A percentile compares a stretch with the other conserved stretches of the same genome.
Evolutionary conservation across 257 asterid species (phyloP).

Genomic region (Scutellaria minor): DNA sequence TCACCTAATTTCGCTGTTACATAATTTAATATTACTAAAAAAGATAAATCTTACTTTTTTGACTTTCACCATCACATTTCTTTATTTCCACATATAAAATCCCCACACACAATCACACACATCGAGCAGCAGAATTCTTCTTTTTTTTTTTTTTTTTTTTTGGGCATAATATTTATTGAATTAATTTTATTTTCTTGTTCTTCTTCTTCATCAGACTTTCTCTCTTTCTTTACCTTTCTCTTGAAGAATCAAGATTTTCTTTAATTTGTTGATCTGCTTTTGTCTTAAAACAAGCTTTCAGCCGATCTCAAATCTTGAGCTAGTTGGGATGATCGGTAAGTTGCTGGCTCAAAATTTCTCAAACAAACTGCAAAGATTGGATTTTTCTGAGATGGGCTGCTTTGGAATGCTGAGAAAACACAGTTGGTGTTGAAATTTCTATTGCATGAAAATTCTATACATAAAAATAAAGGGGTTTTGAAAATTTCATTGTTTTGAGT

Average conservation of each 20-base stretch:
- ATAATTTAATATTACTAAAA: constrained; percentile 36
- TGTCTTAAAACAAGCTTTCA: constrained; percentile 41
- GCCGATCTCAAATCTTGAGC: constrained; percentile 55
- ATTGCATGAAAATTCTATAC: constrained; percentile 29
- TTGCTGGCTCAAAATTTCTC: constrained; percentile 47
- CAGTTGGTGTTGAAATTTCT: constrained; percentile 36
- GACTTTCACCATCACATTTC: constrained; percentile 46
- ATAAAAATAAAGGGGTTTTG: constrained; percentile 32
- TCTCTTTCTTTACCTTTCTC: constrained; percentile 52
- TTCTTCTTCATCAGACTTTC: constrained; percentile 31
- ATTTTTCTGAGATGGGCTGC: constrained; percentile 62
- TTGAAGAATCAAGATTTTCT: constrained; percentile 61
- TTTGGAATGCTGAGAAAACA: constrained; percentile 43
- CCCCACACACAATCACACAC: constrained; percentile 40
- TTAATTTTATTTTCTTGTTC: constrained; percentile 21
- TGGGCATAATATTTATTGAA: constrained; percentile 29
- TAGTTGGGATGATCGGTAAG: constrained; percentile 52
- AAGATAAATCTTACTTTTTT: constrained; percentile 39
- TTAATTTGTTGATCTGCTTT: constrained; percentile 87
- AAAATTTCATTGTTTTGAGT: constrained; percentile 47
- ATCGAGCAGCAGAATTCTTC: constrained; percentile 33
- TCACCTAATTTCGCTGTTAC: constrained; percentile 42
- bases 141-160: constrained; percentile 14
- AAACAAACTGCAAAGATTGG: constrained; percentile 44
- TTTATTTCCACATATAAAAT: constrained; percentile 46